Percentiles rank a stretch among this genome's conserved stretches.
These are phyloP conservation scores for Symbiodinium natans DNA, from an alignment of 73 alveolate species.

Conservation along the genomic window DNA sequence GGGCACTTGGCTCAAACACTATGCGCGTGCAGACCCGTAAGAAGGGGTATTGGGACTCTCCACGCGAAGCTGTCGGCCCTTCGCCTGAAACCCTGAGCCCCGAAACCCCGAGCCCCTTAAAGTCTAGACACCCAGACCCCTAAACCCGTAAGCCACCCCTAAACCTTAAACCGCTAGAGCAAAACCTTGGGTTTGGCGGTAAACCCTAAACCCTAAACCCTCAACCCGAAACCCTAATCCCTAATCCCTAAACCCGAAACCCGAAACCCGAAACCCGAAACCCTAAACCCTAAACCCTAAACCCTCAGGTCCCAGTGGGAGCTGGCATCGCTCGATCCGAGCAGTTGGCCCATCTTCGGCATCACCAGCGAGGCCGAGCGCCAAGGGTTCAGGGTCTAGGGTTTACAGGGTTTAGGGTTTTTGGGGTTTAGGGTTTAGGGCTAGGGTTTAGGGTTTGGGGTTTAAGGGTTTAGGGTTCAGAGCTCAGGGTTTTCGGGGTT, in stretches of 20 bases:
- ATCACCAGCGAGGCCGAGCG: neutral
- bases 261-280: neutral
- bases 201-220: no score
- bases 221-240: neutral
- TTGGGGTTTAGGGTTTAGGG: neutral
- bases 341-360: constrained; percentile 9
- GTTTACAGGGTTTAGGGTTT: neutral
- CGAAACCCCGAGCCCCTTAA: no score
- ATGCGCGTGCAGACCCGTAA: no score
- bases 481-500: neutral
- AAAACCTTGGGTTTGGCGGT: no score
- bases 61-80: no score
- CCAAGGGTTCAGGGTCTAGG: neutral
- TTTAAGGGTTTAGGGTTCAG: neutral
- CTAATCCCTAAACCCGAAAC: neutral
- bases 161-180: neutral
- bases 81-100: no score
- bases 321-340: neutral
- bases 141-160: neutral
- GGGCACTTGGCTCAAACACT: no score
- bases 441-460: neutral
- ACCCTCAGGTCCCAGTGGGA: neutral
- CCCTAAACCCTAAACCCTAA: neutral
- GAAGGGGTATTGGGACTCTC: no score
- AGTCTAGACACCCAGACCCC: neutral